phyloP scores from a whole-genome alignment of 441 rosid genomes.

The Populus hybrid region DNA sequence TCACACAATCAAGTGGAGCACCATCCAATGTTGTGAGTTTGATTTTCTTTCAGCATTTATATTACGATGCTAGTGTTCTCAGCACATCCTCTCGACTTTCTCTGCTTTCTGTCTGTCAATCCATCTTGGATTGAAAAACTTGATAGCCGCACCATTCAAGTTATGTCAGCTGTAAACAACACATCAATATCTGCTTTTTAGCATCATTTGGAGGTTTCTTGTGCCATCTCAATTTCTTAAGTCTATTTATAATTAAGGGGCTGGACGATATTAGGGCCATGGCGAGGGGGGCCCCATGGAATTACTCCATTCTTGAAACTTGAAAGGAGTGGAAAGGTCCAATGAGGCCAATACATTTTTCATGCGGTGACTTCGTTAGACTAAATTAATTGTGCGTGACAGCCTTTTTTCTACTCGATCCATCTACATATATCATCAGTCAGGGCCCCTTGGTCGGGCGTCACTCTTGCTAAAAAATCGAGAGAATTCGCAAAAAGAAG shows the following conservation, averaged over 20 bases:
- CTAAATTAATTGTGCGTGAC: background rate
- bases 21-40: background rate
- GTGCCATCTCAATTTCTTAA: background rate
- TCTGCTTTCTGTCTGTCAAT: background rate
- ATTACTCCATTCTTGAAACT: conserved; percentile 9
- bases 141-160: background rate
- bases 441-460: too few species aligned
- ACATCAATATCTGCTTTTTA: background rate
- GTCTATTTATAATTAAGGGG: too few species aligned
- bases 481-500: too few species aligned
- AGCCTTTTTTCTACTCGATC: background rate
- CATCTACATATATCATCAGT: background rate
- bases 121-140: background rate
- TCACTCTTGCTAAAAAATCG: background rate
- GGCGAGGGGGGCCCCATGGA: background rate
- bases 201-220: background rate
- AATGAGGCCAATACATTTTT: background rate
- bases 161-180: background rate
- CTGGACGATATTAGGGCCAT: background rate
- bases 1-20: background rate
- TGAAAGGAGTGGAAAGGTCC: background rate
- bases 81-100: background rate
- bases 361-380: background rate
- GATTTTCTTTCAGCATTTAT: background rate
- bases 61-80: background rate